Percentiles rank a stretch among this genome's conserved stretches.
phyloP scores from a whole-genome alignment of 768 basidiomycete species.

The Gymnopilus junonius region DNA sequence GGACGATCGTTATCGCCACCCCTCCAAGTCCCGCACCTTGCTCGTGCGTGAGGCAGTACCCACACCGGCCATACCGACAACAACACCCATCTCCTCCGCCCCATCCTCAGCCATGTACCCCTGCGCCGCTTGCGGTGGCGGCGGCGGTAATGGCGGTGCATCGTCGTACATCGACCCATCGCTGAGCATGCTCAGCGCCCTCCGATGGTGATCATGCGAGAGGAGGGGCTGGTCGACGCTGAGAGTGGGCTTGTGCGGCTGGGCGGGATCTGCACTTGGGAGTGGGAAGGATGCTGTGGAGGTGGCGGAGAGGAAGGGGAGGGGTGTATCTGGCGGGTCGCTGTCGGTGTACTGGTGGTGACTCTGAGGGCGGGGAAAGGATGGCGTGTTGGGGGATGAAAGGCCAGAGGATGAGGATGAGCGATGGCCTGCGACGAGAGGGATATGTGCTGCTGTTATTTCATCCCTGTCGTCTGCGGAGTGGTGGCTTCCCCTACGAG shows the following conservation, averaged over 20 bases:
- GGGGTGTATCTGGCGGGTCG: background rate
- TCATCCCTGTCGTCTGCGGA: background rate
- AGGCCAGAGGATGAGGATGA: background rate
- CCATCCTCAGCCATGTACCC: too few relatives aligned
- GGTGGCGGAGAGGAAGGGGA: background rate
- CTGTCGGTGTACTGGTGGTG: background rate
- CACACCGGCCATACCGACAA: background rate
- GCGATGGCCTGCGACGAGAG: constrained; percentile 9
- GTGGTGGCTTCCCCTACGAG: background rate
- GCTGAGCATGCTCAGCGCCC: constrained; percentile 4
- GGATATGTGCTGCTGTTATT: background rate
- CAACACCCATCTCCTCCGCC: background rate
- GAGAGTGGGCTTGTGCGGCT: constrained; percentile 27
- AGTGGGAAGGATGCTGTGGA: background rate
- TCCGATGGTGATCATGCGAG: constrained; percentile 22
- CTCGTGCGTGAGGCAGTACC: background rate
- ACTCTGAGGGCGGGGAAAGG: background rate
- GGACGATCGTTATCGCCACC: background rate
- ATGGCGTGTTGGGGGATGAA: background rate
- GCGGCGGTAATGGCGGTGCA: background rate
- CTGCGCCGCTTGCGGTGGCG: background rate
- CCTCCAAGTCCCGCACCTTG: background rate
- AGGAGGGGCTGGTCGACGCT: constrained; percentile 34
- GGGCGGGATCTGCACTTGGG: background rate
- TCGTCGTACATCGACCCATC: background rate